phyloP scores from a whole-genome alignment of 352 stramenopile species.

The Pythium grandisporangium region DNA sequence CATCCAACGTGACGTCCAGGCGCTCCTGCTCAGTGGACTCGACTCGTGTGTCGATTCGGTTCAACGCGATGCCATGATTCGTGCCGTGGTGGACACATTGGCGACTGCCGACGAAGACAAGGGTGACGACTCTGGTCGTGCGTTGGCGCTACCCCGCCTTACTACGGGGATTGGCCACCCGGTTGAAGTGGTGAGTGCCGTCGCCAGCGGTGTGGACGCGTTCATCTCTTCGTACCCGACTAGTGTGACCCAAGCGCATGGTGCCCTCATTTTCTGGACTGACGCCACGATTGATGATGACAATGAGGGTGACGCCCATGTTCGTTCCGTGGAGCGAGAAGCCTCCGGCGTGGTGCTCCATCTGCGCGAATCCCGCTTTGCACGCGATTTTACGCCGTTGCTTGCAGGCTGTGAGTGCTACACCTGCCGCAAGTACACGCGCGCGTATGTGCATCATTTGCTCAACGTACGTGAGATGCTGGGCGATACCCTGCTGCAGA shows the following conservation, averaged over 20 bases:
- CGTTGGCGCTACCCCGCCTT: conserved; percentile 32
- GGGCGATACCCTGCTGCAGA: conserved; percentile 86
- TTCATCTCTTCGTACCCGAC: conserved; percentile 66
- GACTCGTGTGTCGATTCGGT: conserved; percentile 24
- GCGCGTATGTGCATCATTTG: conserved; percentile 90
- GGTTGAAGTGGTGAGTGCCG: conserved; percentile 39
- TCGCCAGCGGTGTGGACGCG: conserved; percentile 45
- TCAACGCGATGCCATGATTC: conserved; percentile 32
- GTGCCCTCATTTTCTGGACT: conserved; percentile 56
- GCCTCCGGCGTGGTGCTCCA: conserved; percentile 45
- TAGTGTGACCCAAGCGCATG: conserved; percentile 30
- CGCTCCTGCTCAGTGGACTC: conserved; percentile 53
- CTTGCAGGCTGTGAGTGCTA: conserved; percentile 63
- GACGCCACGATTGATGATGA: conserved; percentile 20
- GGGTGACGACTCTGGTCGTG: not conserved
- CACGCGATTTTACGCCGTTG: conserved; percentile 52
- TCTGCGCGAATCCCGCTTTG: conserved; percentile 52
- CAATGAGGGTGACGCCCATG: conserved; percentile 17
- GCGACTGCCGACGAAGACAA: not conserved
- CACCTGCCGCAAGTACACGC: conserved; percentile 62
- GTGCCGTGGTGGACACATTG: conserved; percentile 32
- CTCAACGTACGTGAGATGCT: conserved; percentile 90
- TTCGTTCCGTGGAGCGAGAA: conserved; percentile 17
- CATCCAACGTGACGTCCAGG: conserved; percentile 55
- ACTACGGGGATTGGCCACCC: conserved; percentile 60